These are phyloP conservation scores for Artemisia tridentata DNA, from an alignment of 129 eudicot genomes.

Conservation along the genomic window DNA sequence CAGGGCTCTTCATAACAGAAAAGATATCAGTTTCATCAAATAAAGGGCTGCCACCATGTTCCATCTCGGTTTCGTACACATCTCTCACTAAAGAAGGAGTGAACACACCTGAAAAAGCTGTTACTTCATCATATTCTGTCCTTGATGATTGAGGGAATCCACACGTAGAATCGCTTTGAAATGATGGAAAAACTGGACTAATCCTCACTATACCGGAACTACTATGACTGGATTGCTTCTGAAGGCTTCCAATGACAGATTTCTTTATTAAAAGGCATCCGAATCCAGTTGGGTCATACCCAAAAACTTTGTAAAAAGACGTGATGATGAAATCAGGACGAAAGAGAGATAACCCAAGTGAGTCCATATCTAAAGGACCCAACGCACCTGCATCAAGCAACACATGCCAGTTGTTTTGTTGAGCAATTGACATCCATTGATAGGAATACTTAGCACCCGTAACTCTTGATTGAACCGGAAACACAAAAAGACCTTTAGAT, in stretches of 20 bases:
- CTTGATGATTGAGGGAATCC: conserved; percentile 52
- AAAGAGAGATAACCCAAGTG: conserved; percentile 86
- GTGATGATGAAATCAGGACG: conserved; percentile 91
- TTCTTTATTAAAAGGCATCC: conserved; percentile 93
- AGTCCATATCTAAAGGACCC: conserved; percentile 96
- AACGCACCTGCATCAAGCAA: conserved; percentile 97
- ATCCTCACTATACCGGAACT: conserved; percentile 89
- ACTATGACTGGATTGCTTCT: conserved; percentile 67
- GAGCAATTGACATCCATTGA: conserved; percentile 96
- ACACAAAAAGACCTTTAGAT: conserved; percentile 80
- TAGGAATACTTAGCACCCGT: conserved; percentile 92
- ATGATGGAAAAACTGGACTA: conserved; percentile 63
- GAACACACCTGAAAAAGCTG: conserved; percentile 84
- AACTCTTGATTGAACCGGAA: conserved; percentile 93
- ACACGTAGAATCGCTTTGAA: conserved; percentile 66
- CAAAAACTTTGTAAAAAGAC: conserved; percentile 84
- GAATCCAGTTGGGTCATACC: conserved; percentile 89
- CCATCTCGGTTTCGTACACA: conserved; percentile 69
- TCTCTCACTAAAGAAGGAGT: conserved; percentile 75
- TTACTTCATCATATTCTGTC: conserved; percentile 44
- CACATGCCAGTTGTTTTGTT: conserved; percentile 96
- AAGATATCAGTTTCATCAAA: conserved; percentile 72
- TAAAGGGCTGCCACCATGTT: conserved; percentile 69
- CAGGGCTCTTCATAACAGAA: conserved; percentile 84
- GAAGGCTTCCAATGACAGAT: conserved; percentile 68